Base-by-base conservation (phyloP, 306 rosid species). In the Astragalus glycyphyllos region DNA sequence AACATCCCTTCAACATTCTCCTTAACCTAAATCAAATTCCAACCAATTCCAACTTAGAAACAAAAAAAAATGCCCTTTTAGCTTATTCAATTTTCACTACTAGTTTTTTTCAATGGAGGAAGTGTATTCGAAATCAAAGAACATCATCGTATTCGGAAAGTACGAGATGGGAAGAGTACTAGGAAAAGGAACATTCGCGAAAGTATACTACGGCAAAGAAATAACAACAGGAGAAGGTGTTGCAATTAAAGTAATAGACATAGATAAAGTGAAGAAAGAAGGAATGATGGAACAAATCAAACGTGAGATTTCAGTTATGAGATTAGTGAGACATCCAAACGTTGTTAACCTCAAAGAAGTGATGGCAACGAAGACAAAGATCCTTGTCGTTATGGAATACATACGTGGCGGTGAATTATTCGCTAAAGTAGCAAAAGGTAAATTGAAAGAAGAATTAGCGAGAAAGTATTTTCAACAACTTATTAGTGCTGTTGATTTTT, bases 151-250 rank as follows among this genome's bases (percentile, higher is more conserved):
- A 76, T 84, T 88, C 48, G 87, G 74, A 2, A 90, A 88, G 44
- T 90, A 88, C 29, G 95, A 90, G 78, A 72, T 83, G n/a, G 95
- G 97, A 2, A 77, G 86, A 75, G 62, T 90, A 0, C 77, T 90
- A 65, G 97, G 95, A 2, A 88, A 86, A 65, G 97, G 95, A n/a
- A 90, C 97, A 7, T 90, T 88, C 54, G 95, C 95, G 12, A 90
- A 90, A 77, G 97, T 90, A 0, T 86, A 84, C 56, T 64, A 86
- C 31, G 97, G 84, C 5, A 86, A 74, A 72, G 75, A 84, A 7
- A 73, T 83, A 9, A 69, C 42, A 2, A 51, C 87, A 4, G 88
- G 89, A 4, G 90, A 83, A 8, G 81, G 97, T 34, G 95, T 90
- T 32, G 66, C 72, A 15, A 66, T 66, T 1, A 66, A 66, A 6